Evolutionary conservation across 202 grass and related monocot genomes (phyloP).

Genomic region (Carex sylvatica): DNA sequence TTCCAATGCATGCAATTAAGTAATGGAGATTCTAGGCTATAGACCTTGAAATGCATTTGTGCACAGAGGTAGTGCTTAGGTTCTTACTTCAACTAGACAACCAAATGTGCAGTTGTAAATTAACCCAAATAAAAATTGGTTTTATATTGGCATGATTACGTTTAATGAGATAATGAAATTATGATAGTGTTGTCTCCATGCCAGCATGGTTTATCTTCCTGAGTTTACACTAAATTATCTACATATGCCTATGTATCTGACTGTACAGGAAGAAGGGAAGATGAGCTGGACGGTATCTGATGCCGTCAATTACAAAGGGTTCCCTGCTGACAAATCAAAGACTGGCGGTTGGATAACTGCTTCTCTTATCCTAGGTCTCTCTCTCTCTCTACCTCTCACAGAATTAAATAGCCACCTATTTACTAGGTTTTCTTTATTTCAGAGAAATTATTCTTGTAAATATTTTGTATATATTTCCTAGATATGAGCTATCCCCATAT

Average conservation of each 20-base stretch:
- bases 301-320: constrained; percentile 69
- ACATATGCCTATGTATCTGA: background rate
- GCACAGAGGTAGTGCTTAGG: background rate
- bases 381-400: background rate
- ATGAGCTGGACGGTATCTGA: constrained; percentile 41
- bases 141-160: background rate
- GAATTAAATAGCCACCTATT: background rate
- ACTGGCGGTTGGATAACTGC: constrained; percentile 81
- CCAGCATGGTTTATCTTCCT: background rate
- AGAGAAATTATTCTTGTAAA: background rate
- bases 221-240: background rate
- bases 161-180: background rate
- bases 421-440: background rate
- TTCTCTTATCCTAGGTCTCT: constrained; percentile 52
- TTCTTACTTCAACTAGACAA: background rate
- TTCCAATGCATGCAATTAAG: background rate
- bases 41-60: background rate
- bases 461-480: background rate
- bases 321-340: constrained; percentile 44
- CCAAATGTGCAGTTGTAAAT: background rate
- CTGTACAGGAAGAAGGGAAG: constrained; percentile 40
- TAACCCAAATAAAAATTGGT: background rate
- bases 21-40: background rate
- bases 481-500: background rate
- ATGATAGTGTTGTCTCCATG: background rate